A percentile compares a stretch with the other conserved stretches of the same genome.
Conservation (phyloP, 257 asterid species). For the Cordia subcordata region DNA sequence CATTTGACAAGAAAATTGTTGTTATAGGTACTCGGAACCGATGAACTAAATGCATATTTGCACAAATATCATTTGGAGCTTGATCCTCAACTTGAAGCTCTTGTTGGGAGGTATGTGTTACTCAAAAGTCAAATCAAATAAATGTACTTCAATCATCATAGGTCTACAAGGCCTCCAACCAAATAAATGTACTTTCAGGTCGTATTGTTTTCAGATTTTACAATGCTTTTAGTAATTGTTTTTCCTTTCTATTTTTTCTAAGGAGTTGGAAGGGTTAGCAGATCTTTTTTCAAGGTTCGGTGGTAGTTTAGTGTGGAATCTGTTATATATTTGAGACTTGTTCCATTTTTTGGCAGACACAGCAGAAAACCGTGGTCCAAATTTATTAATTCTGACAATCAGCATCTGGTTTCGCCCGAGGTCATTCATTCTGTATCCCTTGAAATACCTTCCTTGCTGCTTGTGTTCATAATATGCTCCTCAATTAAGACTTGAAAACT, state of each 20-base stretch:
- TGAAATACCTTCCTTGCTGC: neutral
- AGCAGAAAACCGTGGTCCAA: slow-evolving; percentile 95
- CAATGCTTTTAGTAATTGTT: too few relatives aligned
- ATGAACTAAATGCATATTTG: slow-evolving; percentile 88
- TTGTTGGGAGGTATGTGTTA: slow-evolving; percentile 74
- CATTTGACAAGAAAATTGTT: slow-evolving; percentile 5
- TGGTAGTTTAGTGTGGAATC: neutral
- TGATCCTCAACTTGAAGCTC: slow-evolving; percentile 88
- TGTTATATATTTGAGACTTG: too few relatives aligned
- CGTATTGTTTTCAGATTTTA: too few relatives aligned
- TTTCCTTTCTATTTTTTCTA: too few relatives aligned
- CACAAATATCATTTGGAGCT: slow-evolving; percentile 78
- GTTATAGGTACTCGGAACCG: slow-evolving; percentile 88
- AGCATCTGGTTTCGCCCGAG: slow-evolving; percentile 90
- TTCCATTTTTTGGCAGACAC: slow-evolving; percentile 46
- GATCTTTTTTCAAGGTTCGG: too few relatives aligned
- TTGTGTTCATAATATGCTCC: neutral
- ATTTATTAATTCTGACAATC: slow-evolving; percentile 75
- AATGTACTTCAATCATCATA: too few relatives aligned
- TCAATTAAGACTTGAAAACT: neutral
- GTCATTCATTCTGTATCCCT: slow-evolving; percentile 24
- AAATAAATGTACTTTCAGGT: too few relatives aligned
- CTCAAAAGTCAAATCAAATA: neutral
- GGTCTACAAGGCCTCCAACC: too few relatives aligned
- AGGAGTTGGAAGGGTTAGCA: too few relatives aligned